phyloP scores from a whole-genome alignment of 345 rosid genomes.

The Cardiospermum halicacabum region DNA sequence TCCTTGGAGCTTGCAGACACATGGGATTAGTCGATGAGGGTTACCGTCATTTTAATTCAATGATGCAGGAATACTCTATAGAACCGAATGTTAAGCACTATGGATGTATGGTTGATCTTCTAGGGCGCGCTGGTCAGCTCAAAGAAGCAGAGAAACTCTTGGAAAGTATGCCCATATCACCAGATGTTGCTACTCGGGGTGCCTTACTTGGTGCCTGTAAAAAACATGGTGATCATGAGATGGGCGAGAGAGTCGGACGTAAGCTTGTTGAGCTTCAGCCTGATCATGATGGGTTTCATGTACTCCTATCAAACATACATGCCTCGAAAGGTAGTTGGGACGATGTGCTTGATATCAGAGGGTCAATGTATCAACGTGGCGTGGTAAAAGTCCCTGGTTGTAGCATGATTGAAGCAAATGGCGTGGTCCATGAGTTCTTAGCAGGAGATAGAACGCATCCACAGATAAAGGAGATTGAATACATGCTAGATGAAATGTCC shows the following conservation, averaged over 20 bases:
- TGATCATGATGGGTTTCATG: slow-evolving; percentile 54
- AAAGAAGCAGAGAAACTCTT: slow-evolving; percentile 61
- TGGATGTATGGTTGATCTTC: slow-evolving; percentile 76
- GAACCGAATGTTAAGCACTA: slow-evolving; percentile 61
- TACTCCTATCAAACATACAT: slow-evolving; percentile 50
- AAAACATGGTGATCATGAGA: slow-evolving; percentile 40
- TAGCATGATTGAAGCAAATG: slow-evolving; percentile 51
- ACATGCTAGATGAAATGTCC: slow-evolving; percentile 41
- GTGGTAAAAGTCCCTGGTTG: slow-evolving; percentile 55
- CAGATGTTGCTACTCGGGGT: slow-evolving; percentile 67
- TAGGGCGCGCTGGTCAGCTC: slow-evolving; percentile 60
- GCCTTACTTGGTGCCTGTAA: slow-evolving; percentile 63
- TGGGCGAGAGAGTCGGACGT: slow-evolving; percentile 57
- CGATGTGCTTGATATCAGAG: slow-evolving; percentile 42
- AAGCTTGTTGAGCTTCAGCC: slow-evolving; percentile 58
- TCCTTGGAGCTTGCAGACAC: slow-evolving; percentile 61
- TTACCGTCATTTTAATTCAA: slow-evolving; percentile 33
- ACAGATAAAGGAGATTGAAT: slow-evolving; percentile 31
- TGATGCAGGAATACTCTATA: slow-evolving; percentile 39
- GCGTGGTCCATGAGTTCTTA: slow-evolving; percentile 44
- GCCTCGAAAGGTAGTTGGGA: slow-evolving; percentile 60
- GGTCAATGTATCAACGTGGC: slow-evolving; percentile 37
- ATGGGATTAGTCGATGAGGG: slow-evolving; percentile 61
- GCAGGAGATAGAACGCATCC: slow-evolving; percentile 47
- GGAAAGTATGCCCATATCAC: slow-evolving; percentile 49